Evolutionary conservation across 169 alveolate genomes (phyloP), one percentile per base, ranked within the genome.

Genomic region (Cryptosporidium ubiquitum): DNA sequence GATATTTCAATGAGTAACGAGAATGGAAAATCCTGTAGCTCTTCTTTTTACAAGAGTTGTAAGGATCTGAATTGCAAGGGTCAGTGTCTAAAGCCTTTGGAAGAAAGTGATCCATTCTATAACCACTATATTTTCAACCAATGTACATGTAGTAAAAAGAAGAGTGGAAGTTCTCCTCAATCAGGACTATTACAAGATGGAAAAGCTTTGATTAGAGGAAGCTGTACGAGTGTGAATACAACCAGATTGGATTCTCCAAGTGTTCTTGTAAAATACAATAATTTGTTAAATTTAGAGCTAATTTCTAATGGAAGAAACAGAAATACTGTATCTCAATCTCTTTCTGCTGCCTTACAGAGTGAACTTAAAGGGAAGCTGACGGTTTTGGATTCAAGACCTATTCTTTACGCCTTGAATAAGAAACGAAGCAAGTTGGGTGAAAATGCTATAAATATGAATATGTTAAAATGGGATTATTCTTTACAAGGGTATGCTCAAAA

Each of bases 91-190:
- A 79, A 79, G 35, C 89, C 89, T 1, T 37, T 79, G 31, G 89
- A 79, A 9, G 79, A 79, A 79, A 49, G 29, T n/a, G 89, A 79
- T 61, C 75, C 73, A 14, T 79, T 79, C 51, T 79, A 31, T 33
- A 49, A 61, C 16, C 89, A 79, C 12, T 79, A 79, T 61, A 79
- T 79, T 31, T 79, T 79, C 44, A 79, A 79, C 39, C 89, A 79
- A 47, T 79, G 89, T 79, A 79, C 89, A 26, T 79, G 89, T n/a
- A 79, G 89, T 40, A 58, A 20, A 79, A 79, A 79, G 51, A 64
- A 64, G 16, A 64, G 37, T 29, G 74, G 74, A 60, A 61, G 73
- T 26, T 40, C 89, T 39, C 89, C 89, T n/a, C 89, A 79, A 29
- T 33, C 89, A 40, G 89, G 89, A 61, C 68, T 79, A 12, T 42